Evolutionary conservation across 805 yeast genomes (phyloP).

Genomic region (Candida gorgasii): DNA sequence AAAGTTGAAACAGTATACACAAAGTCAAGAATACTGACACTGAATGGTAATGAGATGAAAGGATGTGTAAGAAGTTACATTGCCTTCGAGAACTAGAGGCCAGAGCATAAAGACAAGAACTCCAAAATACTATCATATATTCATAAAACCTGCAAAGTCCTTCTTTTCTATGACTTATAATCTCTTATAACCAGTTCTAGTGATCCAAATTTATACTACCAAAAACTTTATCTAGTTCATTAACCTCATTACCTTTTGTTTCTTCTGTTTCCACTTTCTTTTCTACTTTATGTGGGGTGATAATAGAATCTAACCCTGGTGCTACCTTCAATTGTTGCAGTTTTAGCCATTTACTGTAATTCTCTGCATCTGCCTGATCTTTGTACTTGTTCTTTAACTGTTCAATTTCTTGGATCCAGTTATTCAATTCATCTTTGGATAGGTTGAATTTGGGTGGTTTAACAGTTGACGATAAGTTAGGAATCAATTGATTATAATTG

Average conservation of each 20-base stretch:
- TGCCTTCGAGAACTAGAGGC: no score
- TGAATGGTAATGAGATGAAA: no score
- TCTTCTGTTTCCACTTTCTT: slow-evolving; percentile 2
- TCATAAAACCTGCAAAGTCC: no score
- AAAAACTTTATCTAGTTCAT: slow-evolving; percentile 31
- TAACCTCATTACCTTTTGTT: slow-evolving; percentile 12
- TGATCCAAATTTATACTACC: slow-evolving; percentile 14
- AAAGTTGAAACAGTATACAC: no score
- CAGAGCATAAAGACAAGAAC: no score
- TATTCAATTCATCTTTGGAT: slow-evolving; percentile 23
- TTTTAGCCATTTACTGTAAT: slow-evolving; percentile 31
- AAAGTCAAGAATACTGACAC: no score
- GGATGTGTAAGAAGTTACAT: no score
- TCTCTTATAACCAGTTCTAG: neutral
- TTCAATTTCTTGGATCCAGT: slow-evolving; percentile 29
- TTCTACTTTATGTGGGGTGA: slow-evolving; percentile 27
- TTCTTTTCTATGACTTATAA: neutral
- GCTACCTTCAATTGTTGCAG: slow-evolving; percentile 36
- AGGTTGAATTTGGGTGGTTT: slow-evolving; percentile 40
- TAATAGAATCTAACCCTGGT: slow-evolving; percentile 38
- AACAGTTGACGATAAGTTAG: slow-evolving; percentile 32
- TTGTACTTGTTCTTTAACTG: slow-evolving; percentile 15
- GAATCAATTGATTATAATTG: slow-evolving; percentile 43
- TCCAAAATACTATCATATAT: no score
- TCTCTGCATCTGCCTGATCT: slow-evolving; percentile 11